Percentiles rank a stretch among this genome's conserved stretches.
Conservation (phyloP, 148 eudicot genomes). For the Nepenthes gracilis region DNA sequence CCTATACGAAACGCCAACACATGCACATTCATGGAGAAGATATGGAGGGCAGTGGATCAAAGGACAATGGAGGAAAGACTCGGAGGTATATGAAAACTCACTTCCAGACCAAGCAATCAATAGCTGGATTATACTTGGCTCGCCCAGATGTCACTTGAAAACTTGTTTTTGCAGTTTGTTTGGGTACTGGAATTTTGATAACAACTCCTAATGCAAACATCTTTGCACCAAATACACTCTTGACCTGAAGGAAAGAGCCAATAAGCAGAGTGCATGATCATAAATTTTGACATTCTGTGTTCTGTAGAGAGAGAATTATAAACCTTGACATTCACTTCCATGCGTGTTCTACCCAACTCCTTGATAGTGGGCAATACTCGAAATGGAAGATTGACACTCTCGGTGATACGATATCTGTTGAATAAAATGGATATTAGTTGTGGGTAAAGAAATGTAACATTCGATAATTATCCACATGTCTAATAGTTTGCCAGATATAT, state of each 20-base stretch:
- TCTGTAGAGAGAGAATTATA: conserved; percentile 12
- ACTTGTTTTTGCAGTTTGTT: conserved; percentile 96
- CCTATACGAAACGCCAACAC: too few species aligned
- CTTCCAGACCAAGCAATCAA: conserved; percentile 99
- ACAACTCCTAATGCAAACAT: conserved; percentile 99
- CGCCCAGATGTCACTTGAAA: conserved; percentile 97
- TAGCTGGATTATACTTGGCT: conserved; percentile 92
- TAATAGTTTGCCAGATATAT: too few species aligned
- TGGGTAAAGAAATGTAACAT: background rate
- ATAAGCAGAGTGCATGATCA: conserved; percentile 2
- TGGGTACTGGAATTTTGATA: conserved; percentile 92
- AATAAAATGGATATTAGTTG: background rate
- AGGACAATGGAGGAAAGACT: too few species aligned
- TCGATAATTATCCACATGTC: too few species aligned
- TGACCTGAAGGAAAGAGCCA: conserved; percentile 47
- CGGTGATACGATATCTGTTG: conserved; percentile 90
- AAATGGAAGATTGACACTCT: conserved; percentile 98
- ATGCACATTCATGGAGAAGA: too few species aligned
- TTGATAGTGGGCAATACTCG: conserved; percentile 96
- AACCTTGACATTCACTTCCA: conserved; percentile 99
- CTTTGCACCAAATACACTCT: conserved; percentile 97
- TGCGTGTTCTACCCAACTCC: conserved; percentile 94
- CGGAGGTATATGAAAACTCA: conserved; percentile 29
- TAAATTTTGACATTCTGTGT: background rate
- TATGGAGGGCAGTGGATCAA: too few species aligned